phyloP scores from a whole-genome alignment of 2,329 filamentous ascomycete species.

The Ceratocystis diversiconidia region DNA sequence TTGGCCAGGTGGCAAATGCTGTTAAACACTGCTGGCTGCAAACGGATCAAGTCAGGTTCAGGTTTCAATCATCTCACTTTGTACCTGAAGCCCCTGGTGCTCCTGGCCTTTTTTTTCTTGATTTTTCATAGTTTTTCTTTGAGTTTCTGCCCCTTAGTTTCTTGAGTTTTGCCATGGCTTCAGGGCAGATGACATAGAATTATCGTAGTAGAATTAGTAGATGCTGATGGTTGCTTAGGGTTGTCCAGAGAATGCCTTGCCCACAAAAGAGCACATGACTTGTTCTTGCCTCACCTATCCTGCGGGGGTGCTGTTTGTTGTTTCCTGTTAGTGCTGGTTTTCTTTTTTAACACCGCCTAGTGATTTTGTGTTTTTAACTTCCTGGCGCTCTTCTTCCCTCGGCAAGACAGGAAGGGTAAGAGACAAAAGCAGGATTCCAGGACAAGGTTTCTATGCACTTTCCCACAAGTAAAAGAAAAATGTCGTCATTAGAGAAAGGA shows the following conservation, averaged over 20 bases:
- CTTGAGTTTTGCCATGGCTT: background rate
- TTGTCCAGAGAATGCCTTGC: background rate
- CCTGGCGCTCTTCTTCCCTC: background rate
- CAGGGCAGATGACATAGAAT: background rate
- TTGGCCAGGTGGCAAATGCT: background rate
- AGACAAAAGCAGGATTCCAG: background rate
- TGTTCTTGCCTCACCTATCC: too few relatives aligned
- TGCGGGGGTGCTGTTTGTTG: background rate
- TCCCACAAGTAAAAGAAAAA: background rate
- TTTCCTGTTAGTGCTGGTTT: background rate
- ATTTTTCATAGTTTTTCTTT: background rate
- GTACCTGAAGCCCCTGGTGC: background rate
- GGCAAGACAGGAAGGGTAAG: background rate
- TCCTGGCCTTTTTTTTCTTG: background rate
- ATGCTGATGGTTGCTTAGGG: background rate
- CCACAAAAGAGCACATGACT: too few relatives aligned
- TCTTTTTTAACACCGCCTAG: background rate
- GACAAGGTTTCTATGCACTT: conserved; percentile 3
- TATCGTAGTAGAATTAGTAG: background rate
- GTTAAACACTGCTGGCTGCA: background rate
- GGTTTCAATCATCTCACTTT: background rate
- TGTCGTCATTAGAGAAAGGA: conserved; percentile 2
- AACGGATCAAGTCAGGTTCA: background rate
- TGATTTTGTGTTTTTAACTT: background rate
- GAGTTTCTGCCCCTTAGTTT: background rate